Evolutionary conservation across 306 rosid species (phyloP), one percentile per base, ranked within the genome.

Genomic region (Ammopiptanthus mongolicus): DNA sequence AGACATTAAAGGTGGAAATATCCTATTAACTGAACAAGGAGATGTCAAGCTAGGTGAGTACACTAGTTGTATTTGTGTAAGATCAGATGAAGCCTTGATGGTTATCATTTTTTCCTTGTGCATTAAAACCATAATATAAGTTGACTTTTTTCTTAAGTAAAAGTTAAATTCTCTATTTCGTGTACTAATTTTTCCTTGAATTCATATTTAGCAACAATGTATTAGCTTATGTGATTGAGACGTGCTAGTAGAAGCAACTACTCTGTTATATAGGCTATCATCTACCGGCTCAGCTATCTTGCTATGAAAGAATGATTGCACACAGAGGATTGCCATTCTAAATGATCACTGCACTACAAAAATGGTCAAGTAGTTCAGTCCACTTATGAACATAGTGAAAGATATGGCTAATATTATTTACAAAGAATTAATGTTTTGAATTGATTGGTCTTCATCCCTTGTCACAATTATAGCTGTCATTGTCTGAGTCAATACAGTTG

Each of bases 1-100:
- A 86, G 99, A 95, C 84, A 95, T 95, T 57, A 95, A 95, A 84
- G 99, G 99, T 55, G 99, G 99, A 69, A 95, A 95, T 85, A 95
- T 95, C 78, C 87, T 95, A 79, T 79, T 95, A 85, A 95, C 97
- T 72, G 99, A 95, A 75, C 97, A 95, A 83, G 99, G 99, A 73
- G 97, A 95, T 78, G 99, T 95, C 91, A 95, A 95, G 82, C 84
- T 95, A 80, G 99, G 99, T 93, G 82, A 87, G 97, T 81, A 28
- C 58, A n/a, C 81, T 78, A 59, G 42, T 56, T 53, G 65, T 68
- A 34, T 46, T 75, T 53, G 28, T 57, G 65, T 48, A 71, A 36
- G 53, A 56, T 71, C 53, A 17, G 28, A 34, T 23, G 31, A 46
- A 59, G 17, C 60, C 31, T 44, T 50, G 12, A 39, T 73, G 46